A percentile compares a stretch with the other conserved stretches of the same genome.
phyloP scores from a whole-genome alignment of 768 basidiomycete species.

The Obba rivulosa region DNA sequence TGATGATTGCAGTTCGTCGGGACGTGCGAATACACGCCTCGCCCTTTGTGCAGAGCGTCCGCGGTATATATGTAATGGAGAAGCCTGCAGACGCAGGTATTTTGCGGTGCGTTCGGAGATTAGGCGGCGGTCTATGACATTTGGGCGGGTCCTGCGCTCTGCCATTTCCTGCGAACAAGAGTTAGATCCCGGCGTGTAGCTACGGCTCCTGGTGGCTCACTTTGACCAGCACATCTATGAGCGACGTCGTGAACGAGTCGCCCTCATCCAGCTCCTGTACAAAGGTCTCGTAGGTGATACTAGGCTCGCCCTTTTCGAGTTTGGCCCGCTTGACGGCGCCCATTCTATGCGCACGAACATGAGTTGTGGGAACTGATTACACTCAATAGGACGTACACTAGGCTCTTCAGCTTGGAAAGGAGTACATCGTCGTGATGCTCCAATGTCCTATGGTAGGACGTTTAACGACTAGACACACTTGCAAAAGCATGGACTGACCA shows the following conservation, averaged over 20 bases:
- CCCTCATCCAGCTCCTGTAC: conserved; percentile 74
- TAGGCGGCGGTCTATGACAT: conserved; percentile 46
- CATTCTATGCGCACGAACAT: conserved; percentile 35
- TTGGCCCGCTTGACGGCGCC: conserved; percentile 67
- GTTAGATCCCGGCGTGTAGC: neutral
- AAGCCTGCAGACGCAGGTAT: conserved; percentile 53
- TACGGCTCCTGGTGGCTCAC: conserved; percentile 34
- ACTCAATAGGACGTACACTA: conserved; percentile 56
- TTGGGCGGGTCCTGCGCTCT: conserved; percentile 57
- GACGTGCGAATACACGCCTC: neutral
- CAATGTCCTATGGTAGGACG: conserved; percentile 47
- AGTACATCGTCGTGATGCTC: conserved; percentile 72
- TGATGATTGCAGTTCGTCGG: conserved; percentile 30
- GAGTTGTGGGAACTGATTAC: conserved; percentile 5
- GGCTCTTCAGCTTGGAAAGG: conserved; percentile 64
- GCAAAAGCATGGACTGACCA: conserved; percentile 40
- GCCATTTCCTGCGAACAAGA: conserved; percentile 59
- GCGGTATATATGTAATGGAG: conserved; percentile 45
- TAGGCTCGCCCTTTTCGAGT: conserved; percentile 58
- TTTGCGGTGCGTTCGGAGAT: conserved; percentile 67
- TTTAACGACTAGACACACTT: conserved; percentile 9
- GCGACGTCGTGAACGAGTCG: conserved; percentile 72
- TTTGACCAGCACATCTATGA: conserved; percentile 75
- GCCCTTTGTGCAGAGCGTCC: conserved; percentile 9
- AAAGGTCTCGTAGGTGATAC: conserved; percentile 69